Conservation (phyloP, 2,329 filamentous ascomycete genomes). For the Dryadomyces quercivorus region DNA sequence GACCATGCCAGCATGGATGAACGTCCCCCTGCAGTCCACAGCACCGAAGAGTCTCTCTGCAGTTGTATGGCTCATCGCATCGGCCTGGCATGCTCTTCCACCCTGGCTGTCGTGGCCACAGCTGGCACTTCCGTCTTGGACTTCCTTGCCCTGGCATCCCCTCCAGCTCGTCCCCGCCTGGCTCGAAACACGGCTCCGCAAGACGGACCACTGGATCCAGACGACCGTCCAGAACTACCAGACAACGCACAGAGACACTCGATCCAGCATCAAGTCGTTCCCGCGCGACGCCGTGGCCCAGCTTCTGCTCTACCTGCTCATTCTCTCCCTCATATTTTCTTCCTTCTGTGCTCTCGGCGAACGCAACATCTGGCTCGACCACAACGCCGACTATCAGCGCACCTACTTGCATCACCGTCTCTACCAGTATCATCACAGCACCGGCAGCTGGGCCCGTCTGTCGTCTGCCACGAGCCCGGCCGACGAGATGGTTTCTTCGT, state of each 20-base stretch:
- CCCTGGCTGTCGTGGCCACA: no score
- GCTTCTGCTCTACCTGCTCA: neutral
- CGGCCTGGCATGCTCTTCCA: no score
- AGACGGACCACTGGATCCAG: no score
- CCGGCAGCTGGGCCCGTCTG: neutral
- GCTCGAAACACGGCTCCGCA: neutral
- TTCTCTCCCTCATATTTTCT: neutral
- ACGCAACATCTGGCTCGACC: slow-evolving; percentile 9
- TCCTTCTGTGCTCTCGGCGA: neutral
- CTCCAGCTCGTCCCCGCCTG: neutral
- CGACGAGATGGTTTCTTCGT: neutral
- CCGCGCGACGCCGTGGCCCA: slow-evolving; percentile 6
- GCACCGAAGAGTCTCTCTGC: no score
- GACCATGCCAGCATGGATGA: no score
- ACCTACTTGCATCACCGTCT: slow-evolving; percentile 6
- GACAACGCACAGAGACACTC: no score
- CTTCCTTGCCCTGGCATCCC: no score
- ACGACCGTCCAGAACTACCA: no score
- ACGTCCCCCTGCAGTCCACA: no score
- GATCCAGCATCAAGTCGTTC: neutral
- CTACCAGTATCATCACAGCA: neutral
- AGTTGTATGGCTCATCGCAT: no score
- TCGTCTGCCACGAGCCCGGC: neutral
- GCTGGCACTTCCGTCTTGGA: no score
- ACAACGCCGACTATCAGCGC: slow-evolving; percentile 5